A percentile compares a stretch with the other conserved stretches of the same genome.
These are phyloP conservation scores for Kodamaea restingae DNA, from an alignment of 805 yeast species.

Conservation along the genomic window DNA sequence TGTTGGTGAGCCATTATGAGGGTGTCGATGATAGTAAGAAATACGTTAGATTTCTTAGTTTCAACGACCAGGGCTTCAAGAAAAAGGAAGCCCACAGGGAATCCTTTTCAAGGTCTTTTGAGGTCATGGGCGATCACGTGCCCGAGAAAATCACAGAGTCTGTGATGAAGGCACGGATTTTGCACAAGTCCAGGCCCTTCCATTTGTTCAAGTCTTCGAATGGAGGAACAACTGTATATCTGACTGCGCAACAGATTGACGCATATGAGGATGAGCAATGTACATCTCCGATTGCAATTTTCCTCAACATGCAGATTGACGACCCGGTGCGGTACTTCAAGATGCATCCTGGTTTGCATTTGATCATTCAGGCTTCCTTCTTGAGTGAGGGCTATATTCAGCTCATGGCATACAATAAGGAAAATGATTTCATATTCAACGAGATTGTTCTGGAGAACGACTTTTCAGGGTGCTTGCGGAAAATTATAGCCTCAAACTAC, in stretches of 20 bases:
- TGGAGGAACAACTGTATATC: constrained; percentile 41
- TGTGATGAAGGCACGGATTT: constrained; percentile 63
- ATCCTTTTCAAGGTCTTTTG: constrained; percentile 25
- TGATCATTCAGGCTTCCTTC: constrained; percentile 43
- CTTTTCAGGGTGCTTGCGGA: constrained; percentile 20
- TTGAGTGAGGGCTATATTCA: constrained; percentile 12
- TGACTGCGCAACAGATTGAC: constrained; percentile 63
- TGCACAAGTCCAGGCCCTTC: constrained; percentile 79
- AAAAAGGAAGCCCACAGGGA: constrained; percentile 12
- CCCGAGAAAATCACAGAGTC: constrained; percentile 48
- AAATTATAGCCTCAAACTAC: constrained; percentile 18
- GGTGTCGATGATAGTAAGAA: constrained; percentile 18
- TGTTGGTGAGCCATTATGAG: constrained; percentile 46
- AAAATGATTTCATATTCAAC: constrained; percentile 15
- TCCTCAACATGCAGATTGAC: constrained; percentile 54
- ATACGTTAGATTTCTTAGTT: constrained; percentile 25
- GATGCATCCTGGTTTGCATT: constrained; percentile 29
- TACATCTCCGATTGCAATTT: constrained; percentile 61
- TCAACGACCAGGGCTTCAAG: constrained; percentile 25
- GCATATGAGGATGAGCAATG: constrained; percentile 51
- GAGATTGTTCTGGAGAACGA: constrained; percentile 20
- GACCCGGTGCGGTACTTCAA: constrained; percentile 19
- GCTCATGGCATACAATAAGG: constrained; percentile 17
- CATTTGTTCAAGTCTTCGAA: constrained; percentile 62
- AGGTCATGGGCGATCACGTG: constrained; percentile 14